Percentiles rank a stretch among this genome's conserved stretches.
Conservation (phyloP, 2,329 filamentous ascomycete genomes). For the Didymellaceae sp. region DNA sequence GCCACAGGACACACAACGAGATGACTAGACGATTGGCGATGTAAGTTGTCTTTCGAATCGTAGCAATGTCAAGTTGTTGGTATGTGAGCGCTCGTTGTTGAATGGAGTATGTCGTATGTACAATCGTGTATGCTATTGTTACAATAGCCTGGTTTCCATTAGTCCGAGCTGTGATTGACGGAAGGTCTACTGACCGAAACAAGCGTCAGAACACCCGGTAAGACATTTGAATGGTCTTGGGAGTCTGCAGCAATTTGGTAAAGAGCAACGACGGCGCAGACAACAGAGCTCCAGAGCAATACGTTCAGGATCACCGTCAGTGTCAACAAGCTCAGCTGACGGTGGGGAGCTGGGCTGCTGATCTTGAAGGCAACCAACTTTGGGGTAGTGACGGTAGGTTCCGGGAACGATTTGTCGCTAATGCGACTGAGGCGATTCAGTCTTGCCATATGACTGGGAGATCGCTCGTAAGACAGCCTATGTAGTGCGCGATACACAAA, state of each 20-base stretch:
- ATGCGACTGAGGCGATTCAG: constrained; percentile 8
- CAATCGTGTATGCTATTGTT: constrained; percentile 42
- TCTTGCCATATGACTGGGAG: constrained; percentile 1
- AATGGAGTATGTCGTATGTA: constrained; percentile 45
- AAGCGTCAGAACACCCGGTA: constrained; percentile 41
- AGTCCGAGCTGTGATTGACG: constrained; percentile 2
- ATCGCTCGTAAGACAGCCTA: not conserved
- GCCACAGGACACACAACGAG: constrained; percentile 45
- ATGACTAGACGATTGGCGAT: constrained; percentile 42
- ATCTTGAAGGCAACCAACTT: constrained; percentile 6
- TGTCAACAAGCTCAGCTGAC: constrained; percentile 42
- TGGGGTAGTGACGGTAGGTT: not conserved
- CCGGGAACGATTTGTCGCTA: constrained; percentile 1
- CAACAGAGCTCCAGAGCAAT: constrained; percentile 43
- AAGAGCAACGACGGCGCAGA: constrained; percentile 36
- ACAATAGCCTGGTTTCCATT: constrained; percentile 34
- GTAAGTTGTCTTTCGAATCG: constrained; percentile 41
- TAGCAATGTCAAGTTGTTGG: constrained; percentile 29
- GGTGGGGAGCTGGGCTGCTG: constrained; percentile 27
- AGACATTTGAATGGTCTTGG: constrained; percentile 36
- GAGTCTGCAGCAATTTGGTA: constrained; percentile 39
- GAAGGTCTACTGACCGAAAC: constrained; percentile 37
- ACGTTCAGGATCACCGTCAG: constrained; percentile 45
- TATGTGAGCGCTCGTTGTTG: constrained; percentile 42
- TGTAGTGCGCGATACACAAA: too few species aligned